Conservation (phyloP, 768 basidiomycete genomes). For the Amanita pallidorosea region DNA sequence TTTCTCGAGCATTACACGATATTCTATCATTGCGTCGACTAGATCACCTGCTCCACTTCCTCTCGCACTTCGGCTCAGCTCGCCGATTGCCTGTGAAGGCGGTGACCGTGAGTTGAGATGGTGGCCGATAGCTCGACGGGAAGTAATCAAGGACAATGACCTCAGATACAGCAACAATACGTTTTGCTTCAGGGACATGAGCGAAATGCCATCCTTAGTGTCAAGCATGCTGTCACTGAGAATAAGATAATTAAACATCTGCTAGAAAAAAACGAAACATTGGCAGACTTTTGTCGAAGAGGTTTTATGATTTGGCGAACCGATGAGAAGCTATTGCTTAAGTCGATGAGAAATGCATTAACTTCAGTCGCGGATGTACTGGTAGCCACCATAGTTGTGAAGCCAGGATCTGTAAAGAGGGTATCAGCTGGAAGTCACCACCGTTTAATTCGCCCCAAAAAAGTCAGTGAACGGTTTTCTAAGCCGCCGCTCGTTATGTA, state of each 20-base stretch:
- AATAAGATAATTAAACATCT: conserved; percentile 4
- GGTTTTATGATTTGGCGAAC: conserved; percentile 45
- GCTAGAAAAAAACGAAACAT: conserved; percentile 4
- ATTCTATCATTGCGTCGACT: conserved; percentile 71
- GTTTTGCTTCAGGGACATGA: conserved; percentile 83
- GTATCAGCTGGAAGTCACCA: neutral
- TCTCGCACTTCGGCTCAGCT: conserved; percentile 36
- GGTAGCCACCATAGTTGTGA: neutral
- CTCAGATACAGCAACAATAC: conserved; percentile 79
- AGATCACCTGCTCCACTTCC: conserved; percentile 61
- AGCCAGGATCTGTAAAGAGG: neutral
- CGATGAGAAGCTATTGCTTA: conserved; percentile 53
- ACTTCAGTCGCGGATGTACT: conserved; percentile 12
- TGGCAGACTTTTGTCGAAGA: conserved; percentile 43
- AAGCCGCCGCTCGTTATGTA: conserved; percentile 32
- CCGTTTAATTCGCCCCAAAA: conserved; percentile 1
- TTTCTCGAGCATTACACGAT: conserved; percentile 82
- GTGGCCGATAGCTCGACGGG: conserved; percentile 63
- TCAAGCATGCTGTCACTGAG: conserved; percentile 25
- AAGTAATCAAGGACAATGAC: conserved; percentile 61
- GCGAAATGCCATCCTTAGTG: conserved; percentile 75
- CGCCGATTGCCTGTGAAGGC: conserved; percentile 41
- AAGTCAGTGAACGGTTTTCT: conserved; percentile 43
- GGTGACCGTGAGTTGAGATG: conserved; percentile 41
- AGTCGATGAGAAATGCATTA: conserved; percentile 33